Conservation (phyloP, 495 filamentous ascomycete species). For the Penicillium macrosclerotiorum region DNA sequence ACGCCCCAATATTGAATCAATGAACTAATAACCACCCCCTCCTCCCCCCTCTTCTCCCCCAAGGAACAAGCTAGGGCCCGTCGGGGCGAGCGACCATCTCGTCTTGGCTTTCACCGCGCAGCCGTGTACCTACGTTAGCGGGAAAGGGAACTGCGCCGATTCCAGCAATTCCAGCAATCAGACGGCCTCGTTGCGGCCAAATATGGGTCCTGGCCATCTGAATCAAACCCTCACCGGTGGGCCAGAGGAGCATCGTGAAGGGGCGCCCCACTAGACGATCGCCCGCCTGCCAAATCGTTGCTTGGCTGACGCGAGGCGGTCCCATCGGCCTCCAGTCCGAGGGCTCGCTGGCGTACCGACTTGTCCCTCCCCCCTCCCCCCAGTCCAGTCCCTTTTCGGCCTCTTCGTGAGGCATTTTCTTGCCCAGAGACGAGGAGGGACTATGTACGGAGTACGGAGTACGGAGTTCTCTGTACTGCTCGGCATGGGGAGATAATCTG, state of each 20-base stretch:
- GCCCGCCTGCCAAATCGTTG: constrained; percentile 29
- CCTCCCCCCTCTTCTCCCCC: too few relatives aligned
- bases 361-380: too few relatives aligned
- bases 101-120: constrained; percentile 25
- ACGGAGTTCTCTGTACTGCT: too few relatives aligned
- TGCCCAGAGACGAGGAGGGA: not conserved
- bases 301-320: constrained; percentile 9
- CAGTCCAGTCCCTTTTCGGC: not conserved
- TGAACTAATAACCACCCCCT: not conserved
- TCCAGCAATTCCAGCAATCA: constrained; percentile 20
- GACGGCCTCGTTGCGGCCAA: constrained; percentile 4
- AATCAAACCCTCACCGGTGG: constrained; percentile 32
- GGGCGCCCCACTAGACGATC: constrained; percentile 24
- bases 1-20: too few relatives aligned
- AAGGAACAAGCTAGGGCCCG: too few relatives aligned
- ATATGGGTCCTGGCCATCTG: constrained; percentile 14
- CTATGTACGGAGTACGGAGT: too few relatives aligned
- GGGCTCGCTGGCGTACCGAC: constrained; percentile 4
- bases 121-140: constrained; percentile 34
- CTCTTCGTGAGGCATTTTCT: constrained; percentile 23
- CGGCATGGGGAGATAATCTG: too few relatives aligned
- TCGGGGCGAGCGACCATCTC: constrained; percentile 6
- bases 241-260: constrained; percentile 28
- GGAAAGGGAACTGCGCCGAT: constrained; percentile 5
- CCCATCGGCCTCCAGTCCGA: constrained; percentile 4